Percentiles rank a stretch among this genome's conserved stretches.
phyloP scores from a whole-genome alignment of 331 rosid species.

The Acacia pycnantha region DNA sequence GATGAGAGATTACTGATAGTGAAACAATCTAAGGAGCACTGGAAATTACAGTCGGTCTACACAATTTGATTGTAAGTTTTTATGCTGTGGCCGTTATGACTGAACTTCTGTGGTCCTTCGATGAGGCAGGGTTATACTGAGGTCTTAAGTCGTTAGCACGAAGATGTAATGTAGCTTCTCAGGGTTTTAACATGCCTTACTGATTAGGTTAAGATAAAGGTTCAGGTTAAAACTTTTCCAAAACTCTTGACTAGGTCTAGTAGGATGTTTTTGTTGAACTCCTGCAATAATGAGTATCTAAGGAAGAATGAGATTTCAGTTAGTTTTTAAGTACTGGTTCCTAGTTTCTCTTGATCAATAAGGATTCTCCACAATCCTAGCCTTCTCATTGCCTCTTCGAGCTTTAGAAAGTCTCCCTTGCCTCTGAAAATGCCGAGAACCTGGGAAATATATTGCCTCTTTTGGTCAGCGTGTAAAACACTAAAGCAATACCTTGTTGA shows the following conservation, averaged over 20 bases:
- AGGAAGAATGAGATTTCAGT: background rate
- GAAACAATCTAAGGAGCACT: slow-evolving; percentile 71
- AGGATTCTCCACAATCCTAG: background rate
- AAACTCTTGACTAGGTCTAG: background rate
- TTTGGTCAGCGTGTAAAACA: background rate
- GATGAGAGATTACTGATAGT: slow-evolving; percentile 43
- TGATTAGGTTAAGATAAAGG: background rate
- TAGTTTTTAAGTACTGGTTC: background rate
- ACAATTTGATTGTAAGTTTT: slow-evolving; percentile 46
- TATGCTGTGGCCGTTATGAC: background rate
- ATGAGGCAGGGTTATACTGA: slow-evolving; percentile 6
- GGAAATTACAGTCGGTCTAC: slow-evolving; percentile 63
- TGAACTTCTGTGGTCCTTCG: background rate
- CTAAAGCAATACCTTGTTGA: background rate
- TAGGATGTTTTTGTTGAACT: background rate
- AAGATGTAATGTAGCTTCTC: background rate
- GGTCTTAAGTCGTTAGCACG: background rate
- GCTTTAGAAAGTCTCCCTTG: background rate
- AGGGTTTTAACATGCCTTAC: background rate
- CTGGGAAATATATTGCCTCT: background rate
- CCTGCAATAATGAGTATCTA: background rate
- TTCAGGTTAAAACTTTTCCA: background rate
- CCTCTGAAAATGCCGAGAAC: background rate
- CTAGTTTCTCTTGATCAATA: background rate
- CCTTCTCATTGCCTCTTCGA: background rate